Evolutionary conservation across 2,329 filamentous ascomycete species (phyloP).

Genomic region (Dryadomyces quercus-mongolicae): DNA sequence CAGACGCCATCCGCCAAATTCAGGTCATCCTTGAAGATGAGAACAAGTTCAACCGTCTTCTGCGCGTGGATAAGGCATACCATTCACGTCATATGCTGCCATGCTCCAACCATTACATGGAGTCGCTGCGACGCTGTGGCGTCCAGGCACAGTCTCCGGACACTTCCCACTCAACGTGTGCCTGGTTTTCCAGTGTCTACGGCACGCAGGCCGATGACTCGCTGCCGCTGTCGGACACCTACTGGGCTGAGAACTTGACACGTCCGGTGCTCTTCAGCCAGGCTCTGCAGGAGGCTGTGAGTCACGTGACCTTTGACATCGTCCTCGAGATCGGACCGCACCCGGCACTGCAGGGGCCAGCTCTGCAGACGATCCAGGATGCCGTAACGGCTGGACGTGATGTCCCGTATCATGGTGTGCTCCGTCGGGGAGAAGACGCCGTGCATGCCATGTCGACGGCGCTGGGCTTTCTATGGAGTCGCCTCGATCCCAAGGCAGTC

Average conservation of each 20-base stretch:
- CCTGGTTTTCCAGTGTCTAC: background rate
- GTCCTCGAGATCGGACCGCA: slow-evolving; percentile 18
- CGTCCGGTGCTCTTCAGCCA: background rate
- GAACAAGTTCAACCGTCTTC: slow-evolving; percentile 16
- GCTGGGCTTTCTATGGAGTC: background rate
- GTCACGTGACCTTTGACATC: slow-evolving; percentile 4
- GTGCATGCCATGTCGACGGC: background rate
- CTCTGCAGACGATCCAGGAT: background rate
- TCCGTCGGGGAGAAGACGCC: slow-evolving; percentile 2
- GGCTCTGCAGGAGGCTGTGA: slow-evolving; percentile 7
- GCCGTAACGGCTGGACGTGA: background rate
- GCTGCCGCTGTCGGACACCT: background rate
- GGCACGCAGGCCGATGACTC: background rate
- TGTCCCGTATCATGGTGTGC: background rate
- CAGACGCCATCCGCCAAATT: slow-evolving; percentile 16
- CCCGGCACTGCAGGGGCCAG: slow-evolving; percentile 13
- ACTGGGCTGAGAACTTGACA: background rate
- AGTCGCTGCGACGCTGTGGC: background rate
- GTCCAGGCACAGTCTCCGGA: background rate
- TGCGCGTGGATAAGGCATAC: slow-evolving; percentile 28
- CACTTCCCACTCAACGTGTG: background rate
- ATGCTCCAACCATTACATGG: slow-evolving; percentile 5
- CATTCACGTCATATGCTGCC: slow-evolving; percentile 26
- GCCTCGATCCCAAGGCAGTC: background rate
- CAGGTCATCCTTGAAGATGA: slow-evolving; percentile 12